Percentiles rank a stretch among this genome's conserved stretches.
Conservation (phyloP, 1,284 basidiomycete species). For the Moniliophthora roreri region DNA sequence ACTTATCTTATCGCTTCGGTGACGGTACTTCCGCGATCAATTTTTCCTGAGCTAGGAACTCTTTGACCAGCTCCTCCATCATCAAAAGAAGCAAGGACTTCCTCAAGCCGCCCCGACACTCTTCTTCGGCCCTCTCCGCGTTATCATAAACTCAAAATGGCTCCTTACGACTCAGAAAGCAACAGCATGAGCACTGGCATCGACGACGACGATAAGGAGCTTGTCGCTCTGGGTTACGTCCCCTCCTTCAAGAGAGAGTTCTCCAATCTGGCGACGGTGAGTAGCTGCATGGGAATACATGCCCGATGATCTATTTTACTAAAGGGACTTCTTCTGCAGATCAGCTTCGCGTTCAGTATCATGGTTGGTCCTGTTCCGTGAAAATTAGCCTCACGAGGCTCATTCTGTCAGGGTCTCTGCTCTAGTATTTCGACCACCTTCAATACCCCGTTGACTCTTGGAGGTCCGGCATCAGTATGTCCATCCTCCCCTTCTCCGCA, state of each 20-base stretch:
- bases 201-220: constrained; percentile 63
- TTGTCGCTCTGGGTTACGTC: constrained; percentile 69
- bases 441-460: constrained; percentile 74
- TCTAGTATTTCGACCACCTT: constrained; percentile 82
- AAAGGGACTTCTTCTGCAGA: constrained; percentile 40
- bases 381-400: neutral
- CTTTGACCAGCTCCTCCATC: no score
- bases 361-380: constrained; percentile 44
- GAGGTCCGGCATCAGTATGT: constrained; percentile 75
- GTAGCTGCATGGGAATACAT: constrained; percentile 18
- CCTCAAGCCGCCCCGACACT: neutral
- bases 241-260: constrained; percentile 84
- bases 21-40: no score
- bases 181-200: constrained; percentile 18
- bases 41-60: no score
- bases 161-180: neutral
- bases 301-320: neutral
- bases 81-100: no score
- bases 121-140: neutral
- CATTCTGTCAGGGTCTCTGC: constrained; percentile 64
- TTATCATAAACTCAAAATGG: neutral
- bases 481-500: neutral
- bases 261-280: constrained; percentile 73
- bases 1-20: no score
- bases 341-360: constrained; percentile 78